These are phyloP conservation scores for Diaporthe velutina DNA, from an alignment of 2,329 filamentous ascomycete species.

Conservation along the genomic window DNA sequence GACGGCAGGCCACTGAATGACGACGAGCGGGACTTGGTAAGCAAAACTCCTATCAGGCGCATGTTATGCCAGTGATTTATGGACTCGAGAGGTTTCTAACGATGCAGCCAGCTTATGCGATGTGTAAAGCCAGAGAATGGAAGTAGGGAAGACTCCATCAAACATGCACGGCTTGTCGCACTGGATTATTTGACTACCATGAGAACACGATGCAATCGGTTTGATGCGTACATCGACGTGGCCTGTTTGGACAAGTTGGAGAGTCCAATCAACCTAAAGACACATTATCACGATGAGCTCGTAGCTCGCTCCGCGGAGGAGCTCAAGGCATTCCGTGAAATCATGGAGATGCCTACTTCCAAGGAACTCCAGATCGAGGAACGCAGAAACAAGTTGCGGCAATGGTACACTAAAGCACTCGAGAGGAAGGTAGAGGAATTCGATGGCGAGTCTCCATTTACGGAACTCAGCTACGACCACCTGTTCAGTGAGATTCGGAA, in stretches of 20 bases:
- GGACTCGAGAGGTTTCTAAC: not conserved
- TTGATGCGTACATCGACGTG: conserved; percentile 35
- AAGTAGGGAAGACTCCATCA: conserved; percentile 28
- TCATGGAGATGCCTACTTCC: conserved; percentile 15
- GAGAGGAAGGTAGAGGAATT: conserved; percentile 34
- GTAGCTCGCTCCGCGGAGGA: conserved; percentile 34
- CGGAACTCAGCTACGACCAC: conserved; percentile 9
- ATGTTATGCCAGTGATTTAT: not conserved
- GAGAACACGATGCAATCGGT: conserved; percentile 22
- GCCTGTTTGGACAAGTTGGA: conserved; percentile 15
- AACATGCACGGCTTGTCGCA: conserved; percentile 33
- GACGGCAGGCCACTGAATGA: conserved; percentile 12
- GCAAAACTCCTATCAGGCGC: not conserved
- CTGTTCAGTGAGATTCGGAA: conserved; percentile 33
- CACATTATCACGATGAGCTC: conserved; percentile 39
- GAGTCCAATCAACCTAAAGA: conserved; percentile 39
- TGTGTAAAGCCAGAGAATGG: conserved; percentile 35
- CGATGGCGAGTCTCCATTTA: conserved; percentile 19
- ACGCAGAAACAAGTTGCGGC: conserved; percentile 12
- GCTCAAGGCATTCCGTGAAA: conserved; percentile 24
- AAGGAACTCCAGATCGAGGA: not conserved
- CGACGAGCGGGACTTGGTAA: conserved; percentile 31
- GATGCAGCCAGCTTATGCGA: conserved; percentile 7
- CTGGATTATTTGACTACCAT: conserved; percentile 38
- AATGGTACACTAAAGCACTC: conserved; percentile 35